Base-by-base conservation (phyloP, 352 stramenopile genomes). In the Phytopythium sindhum region DNA sequence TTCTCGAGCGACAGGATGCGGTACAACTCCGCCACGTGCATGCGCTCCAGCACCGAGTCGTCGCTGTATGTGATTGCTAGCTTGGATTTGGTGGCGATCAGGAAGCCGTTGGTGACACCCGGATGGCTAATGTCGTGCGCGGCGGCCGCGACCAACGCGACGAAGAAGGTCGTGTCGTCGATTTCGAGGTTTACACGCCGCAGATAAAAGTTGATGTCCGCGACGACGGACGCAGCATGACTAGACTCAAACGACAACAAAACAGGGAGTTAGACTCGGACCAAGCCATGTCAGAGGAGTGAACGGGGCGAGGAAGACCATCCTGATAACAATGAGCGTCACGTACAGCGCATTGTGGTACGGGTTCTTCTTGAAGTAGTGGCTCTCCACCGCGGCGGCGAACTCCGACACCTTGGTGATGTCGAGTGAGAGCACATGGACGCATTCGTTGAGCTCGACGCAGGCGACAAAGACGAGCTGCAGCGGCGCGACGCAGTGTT, bases 51-150 rank as follows among this genome's bases (percentile, higher is more conserved):
- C 12, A 97, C 84, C 47, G 84, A 96, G 47, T 92, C 80, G 63
- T 97, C 94, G 60, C 96, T 97, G 75, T 98, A 98, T 0, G 78
- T 88, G 66, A 98, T 82, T 44, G 93, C 92, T n/a, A 97, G 71
- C 31, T 94, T 89, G 44, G 85, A 91, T 45, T 72, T 77, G n/a
- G 90, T 96, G 33, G 89, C 82, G 56, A 97, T 85, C 44, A 97
- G 82, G 61, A 97, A 98, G 48, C 75, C 75, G 69, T 98, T 98
- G 17, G 88, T 97, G 19, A 95, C 88, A 31, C 94, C 94, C 0
- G 89, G 86, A 63, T 98, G 94, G 39, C 84, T 93, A 19, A 98
- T 85, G 73, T 98, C 94, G 67, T 98, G 94, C n/a, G 84, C 84
- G 0, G 95, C 74, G 2, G 91, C 87, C 2, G 97, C 79, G 4